Evolutionary conservation across 805 yeast genomes (phyloP), one percentile per base, ranked within the genome.

Genomic region (Tetrapisispora fleetii): DNA sequence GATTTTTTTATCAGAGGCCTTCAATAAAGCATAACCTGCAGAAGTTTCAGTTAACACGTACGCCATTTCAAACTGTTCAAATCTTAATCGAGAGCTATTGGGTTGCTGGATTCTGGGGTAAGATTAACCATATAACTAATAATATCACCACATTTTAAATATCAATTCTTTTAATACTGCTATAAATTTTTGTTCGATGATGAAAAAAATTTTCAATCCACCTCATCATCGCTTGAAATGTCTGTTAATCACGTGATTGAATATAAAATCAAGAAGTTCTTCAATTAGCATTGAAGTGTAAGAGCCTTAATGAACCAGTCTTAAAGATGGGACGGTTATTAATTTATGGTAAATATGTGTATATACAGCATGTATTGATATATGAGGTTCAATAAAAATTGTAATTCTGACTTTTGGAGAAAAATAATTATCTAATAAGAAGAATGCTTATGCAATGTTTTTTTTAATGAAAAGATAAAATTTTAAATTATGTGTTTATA

Each of bases 1-100:
- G 62, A 93, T 83, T 78, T 91, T 91, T 77, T 93, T 93, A 77
- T 93, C 98, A 55, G 96, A 83, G 50, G 97, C 96, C 76, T 93
- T 93, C 68, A 93, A 80, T 66, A 93, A 78, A 66, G 99, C 99
- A 70, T 93, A 93, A 66, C 99, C 99, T 46, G 99, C 99, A 55
- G 99, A 86, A 56, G 99, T 93, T 76, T 93, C 99, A 53, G 98
- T 85, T 68, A 91, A 80, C 64, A 91, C 89, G 78, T 75, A 85
- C 54, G 95, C 84, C 95, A 85, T 85, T 4, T 27, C 27, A 16
- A 13, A 17, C 14, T n/a, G 28, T 11, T 40, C 10, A 35, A 16
- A 4, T 40, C 27, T 4, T 27, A 21, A 16, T 27, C 4, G 38
- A 36, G 13, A 7, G 7, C 38, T 36, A 11, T 14, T 17, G 21